phyloP scores from a whole-genome alignment of 225 moss, liverwort and hornwort species.

The Pseudisothecium myosuroides region DNA sequence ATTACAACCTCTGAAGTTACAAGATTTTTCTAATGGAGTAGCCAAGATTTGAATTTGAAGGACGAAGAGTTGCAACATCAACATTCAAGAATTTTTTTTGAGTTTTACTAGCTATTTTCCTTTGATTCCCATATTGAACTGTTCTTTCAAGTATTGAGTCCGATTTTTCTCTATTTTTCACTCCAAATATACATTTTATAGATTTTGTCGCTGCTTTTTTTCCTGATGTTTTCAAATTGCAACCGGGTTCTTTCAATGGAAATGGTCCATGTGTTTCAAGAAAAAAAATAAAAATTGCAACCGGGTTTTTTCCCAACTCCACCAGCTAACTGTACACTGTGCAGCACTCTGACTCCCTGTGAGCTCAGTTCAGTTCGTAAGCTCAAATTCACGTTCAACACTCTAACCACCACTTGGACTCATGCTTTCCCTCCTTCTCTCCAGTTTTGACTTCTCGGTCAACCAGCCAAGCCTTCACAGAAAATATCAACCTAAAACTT shows the following conservation, averaged over 20 bases:
- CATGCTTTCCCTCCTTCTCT: neutral
- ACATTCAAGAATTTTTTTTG: rapidly evolving
- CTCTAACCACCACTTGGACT: neutral
- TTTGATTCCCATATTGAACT: neutral
- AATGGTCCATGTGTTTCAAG: too few species aligned
- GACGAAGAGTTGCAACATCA: rapidly evolving
- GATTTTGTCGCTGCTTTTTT: neutral
- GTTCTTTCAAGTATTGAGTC: rapidly evolving
- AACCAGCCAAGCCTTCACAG: neutral
- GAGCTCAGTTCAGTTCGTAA: neutral
- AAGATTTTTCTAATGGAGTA: neutral
- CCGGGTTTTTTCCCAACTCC: too few species aligned
- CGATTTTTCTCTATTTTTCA: neutral
- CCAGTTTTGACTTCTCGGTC: neutral
- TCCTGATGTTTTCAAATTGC: neutral
- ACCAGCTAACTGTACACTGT: neutral
- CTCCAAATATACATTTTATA: neutral
- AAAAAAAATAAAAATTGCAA: too few species aligned
- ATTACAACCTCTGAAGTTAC: neutral
- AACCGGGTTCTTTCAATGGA: too few species aligned
- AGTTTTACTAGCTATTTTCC: neutral
- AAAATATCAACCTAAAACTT: neutral
- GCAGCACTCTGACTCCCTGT: neutral
- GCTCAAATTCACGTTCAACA: neutral
- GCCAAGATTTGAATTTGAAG: neutral